Evolutionary conservation across 192 early-diverging fungal genomes (phyloP).

Genomic region (Kappamyces sp.): DNA sequence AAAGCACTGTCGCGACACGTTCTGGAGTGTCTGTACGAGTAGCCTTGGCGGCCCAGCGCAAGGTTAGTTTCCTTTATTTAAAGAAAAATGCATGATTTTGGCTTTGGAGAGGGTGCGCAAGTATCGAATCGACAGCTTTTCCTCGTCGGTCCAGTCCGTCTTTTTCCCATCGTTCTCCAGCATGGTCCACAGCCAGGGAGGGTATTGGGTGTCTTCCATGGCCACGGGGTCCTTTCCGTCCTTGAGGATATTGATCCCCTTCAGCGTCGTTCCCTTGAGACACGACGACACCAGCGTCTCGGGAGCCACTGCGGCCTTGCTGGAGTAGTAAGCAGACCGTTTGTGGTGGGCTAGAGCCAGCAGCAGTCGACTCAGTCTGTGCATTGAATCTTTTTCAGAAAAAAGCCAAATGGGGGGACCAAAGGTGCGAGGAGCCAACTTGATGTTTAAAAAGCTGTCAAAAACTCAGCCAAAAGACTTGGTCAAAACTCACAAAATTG

Average conservation of each 20-base stretch:
- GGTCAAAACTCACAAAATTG: slow-evolving; percentile 12
- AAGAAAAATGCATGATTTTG: slow-evolving; percentile 39
- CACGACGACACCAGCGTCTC: slow-evolving; percentile 10
- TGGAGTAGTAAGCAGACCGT: too few relatives aligned
- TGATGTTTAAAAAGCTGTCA: slow-evolving; percentile 10
- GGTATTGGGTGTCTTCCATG: slow-evolving; percentile 77
- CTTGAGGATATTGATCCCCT: slow-evolving; percentile 80
- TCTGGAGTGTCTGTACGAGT: background rate
- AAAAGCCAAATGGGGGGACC: too few relatives aligned
- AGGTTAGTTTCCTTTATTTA: slow-evolving; percentile 15
- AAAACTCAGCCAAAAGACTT: slow-evolving; percentile 18
- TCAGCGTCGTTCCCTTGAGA: slow-evolving; percentile 68
- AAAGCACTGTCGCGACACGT: slow-evolving; percentile 31
- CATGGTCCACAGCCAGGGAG: slow-evolving; percentile 89
- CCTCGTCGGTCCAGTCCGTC: slow-evolving; percentile 23
- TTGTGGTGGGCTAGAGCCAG: too few relatives aligned
- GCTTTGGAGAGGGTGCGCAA: slow-evolving; percentile 31
- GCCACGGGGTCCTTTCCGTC: slow-evolving; percentile 81
- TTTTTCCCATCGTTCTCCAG: slow-evolving; percentile 46
- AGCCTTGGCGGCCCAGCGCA: background rate
- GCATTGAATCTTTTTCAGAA: too few relatives aligned
- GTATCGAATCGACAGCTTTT: slow-evolving; percentile 30
- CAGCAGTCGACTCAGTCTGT: too few relatives aligned
- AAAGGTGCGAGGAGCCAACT: slow-evolving; percentile 3
- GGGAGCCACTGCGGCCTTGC: too few relatives aligned